A percentile compares a stretch with the other conserved stretches of the same genome.
phyloP scores from a whole-genome alignment of 768 basidiomycete genomes.

The Rhizopogon rudus region DNA sequence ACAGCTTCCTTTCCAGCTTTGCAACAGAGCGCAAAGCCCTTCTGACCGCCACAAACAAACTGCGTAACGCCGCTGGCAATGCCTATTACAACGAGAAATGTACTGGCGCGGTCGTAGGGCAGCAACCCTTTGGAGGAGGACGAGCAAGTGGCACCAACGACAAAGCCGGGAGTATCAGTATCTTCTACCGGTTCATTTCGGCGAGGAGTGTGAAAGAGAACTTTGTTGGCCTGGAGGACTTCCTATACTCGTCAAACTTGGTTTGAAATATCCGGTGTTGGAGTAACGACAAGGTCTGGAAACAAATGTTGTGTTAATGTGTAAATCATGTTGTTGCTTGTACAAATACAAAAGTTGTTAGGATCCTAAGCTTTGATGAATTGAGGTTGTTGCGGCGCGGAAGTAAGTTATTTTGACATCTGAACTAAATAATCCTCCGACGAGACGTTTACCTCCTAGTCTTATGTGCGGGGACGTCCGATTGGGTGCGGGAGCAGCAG shows the following conservation, averaged over 20 bases:
- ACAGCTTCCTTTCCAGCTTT: conserved; percentile 49
- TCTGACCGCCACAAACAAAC: conserved; percentile 69
- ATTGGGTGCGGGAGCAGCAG: no score
- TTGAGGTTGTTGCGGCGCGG: no score
- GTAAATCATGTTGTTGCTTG: background rate
- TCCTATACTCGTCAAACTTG: conserved; percentile 85
- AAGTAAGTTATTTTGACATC: no score
- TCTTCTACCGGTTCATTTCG: conserved; percentile 79
- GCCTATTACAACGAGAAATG: conserved; percentile 99
- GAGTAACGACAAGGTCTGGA: background rate
- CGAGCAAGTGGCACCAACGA: conserved; percentile 96
- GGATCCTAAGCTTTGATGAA: no score
- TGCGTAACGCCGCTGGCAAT: conserved; percentile 92
- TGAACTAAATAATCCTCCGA: no score
- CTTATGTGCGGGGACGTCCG: no score
- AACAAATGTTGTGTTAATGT: background rate
- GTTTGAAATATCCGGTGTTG: conserved; percentile 31
- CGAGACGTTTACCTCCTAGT: no score
- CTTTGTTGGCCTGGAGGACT: conserved; percentile 79
- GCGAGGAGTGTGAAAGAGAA: conserved; percentile 97
- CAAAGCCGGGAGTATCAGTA: conserved; percentile 84
- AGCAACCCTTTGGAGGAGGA: conserved; percentile 96
- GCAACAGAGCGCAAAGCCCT: conserved; percentile 77
- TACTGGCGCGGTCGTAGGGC: conserved; percentile 95
- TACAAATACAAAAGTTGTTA: no score